phyloP scores from a whole-genome alignment of 1,284 basidiomycete species.

The Coriolopsis trogii region DNA sequence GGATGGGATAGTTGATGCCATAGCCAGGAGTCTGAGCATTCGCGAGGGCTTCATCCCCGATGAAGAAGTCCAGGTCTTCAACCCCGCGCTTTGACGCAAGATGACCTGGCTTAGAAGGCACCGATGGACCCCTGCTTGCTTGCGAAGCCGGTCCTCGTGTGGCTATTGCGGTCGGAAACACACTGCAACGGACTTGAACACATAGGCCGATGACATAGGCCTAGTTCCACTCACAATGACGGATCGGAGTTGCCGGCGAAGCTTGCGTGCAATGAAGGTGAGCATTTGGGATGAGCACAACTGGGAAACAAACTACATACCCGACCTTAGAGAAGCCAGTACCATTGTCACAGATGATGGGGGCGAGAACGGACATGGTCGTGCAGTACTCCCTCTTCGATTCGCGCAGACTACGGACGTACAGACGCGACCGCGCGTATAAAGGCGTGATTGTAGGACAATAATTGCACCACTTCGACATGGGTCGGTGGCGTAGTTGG shows the following conservation, averaged over 20 bases:
- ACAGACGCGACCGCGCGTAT: no score
- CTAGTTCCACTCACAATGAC: conserved; percentile 73
- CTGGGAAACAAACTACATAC: conserved; percentile 50
- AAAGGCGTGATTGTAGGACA: no score
- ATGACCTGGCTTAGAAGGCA: conserved; percentile 87
- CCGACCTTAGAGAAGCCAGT: conserved; percentile 98
- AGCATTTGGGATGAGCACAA: conserved; percentile 4
- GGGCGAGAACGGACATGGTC: conserved; percentile 80
- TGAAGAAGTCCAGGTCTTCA: conserved; percentile 99
- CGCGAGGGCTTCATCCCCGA: conserved; percentile 96
- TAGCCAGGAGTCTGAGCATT: conserved; percentile 92
- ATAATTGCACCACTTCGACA: no score
- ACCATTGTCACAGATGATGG: conserved; percentile 97
- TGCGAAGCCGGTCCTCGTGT: conserved; percentile 74
- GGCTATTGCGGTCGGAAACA: conserved; percentile 96
- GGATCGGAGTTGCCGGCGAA: conserved; percentile 99
- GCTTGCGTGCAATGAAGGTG: conserved; percentile 50
- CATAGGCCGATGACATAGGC: neutral
- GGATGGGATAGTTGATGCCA: conserved; percentile 95
- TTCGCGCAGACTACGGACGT: no score
- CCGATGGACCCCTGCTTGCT: conserved; percentile 63
- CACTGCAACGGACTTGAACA: conserved; percentile 46
- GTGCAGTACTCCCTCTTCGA: conserved; percentile 11
- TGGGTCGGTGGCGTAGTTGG: conserved; percentile 70
- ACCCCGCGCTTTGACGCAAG: conserved; percentile 97